Evolutionary conservation across 176 grass and related monocot genomes (phyloP).

Genomic region (Zea luxurians): DNA sequence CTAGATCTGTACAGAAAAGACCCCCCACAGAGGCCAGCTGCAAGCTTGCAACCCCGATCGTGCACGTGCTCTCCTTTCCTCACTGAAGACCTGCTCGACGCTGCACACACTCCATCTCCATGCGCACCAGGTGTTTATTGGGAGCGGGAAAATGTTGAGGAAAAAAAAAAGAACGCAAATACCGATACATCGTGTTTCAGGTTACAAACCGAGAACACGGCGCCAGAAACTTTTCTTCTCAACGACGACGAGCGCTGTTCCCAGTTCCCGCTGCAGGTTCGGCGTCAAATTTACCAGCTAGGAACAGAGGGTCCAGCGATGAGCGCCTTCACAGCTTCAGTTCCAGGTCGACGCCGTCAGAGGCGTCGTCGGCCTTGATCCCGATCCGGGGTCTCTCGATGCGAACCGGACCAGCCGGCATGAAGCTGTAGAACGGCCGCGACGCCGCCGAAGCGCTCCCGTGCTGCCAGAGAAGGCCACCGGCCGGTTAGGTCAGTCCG

Average conservation of each 20-base stretch:
- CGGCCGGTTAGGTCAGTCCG: conserved; percentile 25
- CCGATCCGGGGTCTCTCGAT: conserved; percentile 42
- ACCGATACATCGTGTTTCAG: conserved; percentile 16
- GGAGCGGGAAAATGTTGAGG: conserved; percentile 18
- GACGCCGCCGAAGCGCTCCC: conserved; percentile 24
- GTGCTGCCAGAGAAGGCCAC: neutral
- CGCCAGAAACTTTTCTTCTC: neutral
- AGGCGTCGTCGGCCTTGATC: conserved; percentile 28
- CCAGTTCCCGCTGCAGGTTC: neutral
- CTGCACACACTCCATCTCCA: neutral
- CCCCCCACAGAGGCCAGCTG: conserved; percentile 17
- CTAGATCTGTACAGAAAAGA: conserved; percentile 18
- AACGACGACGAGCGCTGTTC: neutral
- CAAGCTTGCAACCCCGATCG: conserved; percentile 8
- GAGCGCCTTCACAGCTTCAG: conserved; percentile 58
- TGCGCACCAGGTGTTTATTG: conserved; percentile 25
- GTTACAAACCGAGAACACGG: conserved; percentile 27
- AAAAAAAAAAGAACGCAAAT: neutral
- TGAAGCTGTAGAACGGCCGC: conserved; percentile 58
- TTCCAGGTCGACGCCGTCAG: conserved; percentile 63
- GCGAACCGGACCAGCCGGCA: conserved; percentile 47
- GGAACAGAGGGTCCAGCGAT: neutral
- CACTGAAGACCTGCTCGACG: conserved; percentile 8
- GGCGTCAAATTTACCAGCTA: neutral
- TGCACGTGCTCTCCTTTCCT: conserved; percentile 30